Evolutionary conservation across 2,329 filamentous ascomycete species (phyloP).

Genomic region (Aspergillus pseudoviridinutans): DNA sequence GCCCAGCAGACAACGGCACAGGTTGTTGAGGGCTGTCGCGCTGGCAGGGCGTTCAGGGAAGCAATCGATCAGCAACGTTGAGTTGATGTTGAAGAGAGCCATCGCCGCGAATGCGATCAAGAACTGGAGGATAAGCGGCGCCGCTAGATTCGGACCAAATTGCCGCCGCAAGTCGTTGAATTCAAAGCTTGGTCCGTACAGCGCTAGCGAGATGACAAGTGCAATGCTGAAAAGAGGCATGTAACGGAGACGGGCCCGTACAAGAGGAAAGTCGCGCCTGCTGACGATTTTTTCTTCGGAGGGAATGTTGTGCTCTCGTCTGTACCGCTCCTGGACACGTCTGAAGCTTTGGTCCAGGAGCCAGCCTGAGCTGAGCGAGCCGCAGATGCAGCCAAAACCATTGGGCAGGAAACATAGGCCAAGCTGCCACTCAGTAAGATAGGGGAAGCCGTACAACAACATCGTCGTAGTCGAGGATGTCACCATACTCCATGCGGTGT

Average conservation of each 20-base stretch:
- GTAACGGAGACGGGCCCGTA: constrained; percentile 2
- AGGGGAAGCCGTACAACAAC: constrained; percentile 30
- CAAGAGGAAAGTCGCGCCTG: constrained; percentile 4
- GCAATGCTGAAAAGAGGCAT: constrained; percentile 6
- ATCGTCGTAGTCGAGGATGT: constrained; percentile 42
- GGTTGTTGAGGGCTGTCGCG: constrained; percentile 35
- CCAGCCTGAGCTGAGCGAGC: constrained; percentile 11
- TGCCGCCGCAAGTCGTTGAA: constrained; percentile 26
- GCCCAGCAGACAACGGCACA: constrained; percentile 35
- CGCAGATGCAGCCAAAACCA: constrained; percentile 34
- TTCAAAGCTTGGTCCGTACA: constrained; percentile 35
- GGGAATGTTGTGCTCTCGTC: not conserved
- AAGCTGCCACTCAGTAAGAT: constrained; percentile 37
- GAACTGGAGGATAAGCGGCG: constrained; percentile 37
- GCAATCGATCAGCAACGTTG: constrained; percentile 37
- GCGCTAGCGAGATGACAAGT: constrained; percentile 10
- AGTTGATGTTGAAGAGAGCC: constrained; percentile 33
- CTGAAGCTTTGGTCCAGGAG: constrained; percentile 11
- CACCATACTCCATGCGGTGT: constrained; percentile 49
- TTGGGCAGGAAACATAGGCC: constrained; percentile 43
- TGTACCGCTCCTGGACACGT: constrained; percentile 1
- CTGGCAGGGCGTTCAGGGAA: constrained; percentile 32
- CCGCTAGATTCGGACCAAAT: constrained; percentile 26
- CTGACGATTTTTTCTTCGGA: not conserved
- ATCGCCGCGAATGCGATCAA: constrained; percentile 34